A percentile compares a stretch with the other conserved stretches of the same genome.
Conservation (phyloP, 129 eudicot genomes). For the Lonicera japonica region DNA sequence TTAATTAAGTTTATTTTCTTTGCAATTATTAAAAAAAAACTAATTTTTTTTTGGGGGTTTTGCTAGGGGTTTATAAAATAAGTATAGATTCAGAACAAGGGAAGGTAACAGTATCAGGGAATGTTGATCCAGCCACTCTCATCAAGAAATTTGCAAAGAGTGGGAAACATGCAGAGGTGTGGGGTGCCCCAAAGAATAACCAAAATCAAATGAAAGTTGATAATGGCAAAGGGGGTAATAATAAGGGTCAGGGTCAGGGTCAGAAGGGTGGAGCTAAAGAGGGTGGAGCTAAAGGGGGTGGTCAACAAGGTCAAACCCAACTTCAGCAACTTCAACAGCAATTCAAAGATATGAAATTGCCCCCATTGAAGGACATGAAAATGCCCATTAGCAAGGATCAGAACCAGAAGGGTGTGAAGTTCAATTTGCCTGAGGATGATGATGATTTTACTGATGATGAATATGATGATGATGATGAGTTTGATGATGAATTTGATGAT, state of each 20-base stretch:
- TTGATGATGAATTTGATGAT: slow-evolving; percentile 19
- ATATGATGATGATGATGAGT: slow-evolving; percentile 29
- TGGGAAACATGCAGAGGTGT: slow-evolving; percentile 76
- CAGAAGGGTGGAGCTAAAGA: slow-evolving; percentile 6
- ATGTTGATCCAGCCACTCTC: slow-evolving; percentile 57
- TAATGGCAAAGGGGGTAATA: slow-evolving; percentile 27
- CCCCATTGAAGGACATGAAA: slow-evolving; percentile 29
- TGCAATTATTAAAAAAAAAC: too few relatives aligned
- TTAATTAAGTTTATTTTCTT: too few relatives aligned
- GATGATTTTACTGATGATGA: slow-evolving; percentile 27
- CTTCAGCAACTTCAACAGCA: slow-evolving; percentile 17
- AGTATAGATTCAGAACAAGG: slow-evolving; percentile 76
- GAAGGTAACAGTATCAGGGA: slow-evolving; percentile 73
- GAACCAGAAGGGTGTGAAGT: slow-evolving; percentile 24
- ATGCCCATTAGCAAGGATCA: slow-evolving; percentile 13
- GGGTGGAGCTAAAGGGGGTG: slow-evolving; percentile 3
- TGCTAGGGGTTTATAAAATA: slow-evolving; percentile 57
- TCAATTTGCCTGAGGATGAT: slow-evolving; percentile 28
- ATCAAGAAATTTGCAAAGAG: slow-evolving; percentile 67
- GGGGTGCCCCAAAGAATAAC: slow-evolving; percentile 51
- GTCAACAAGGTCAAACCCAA: slow-evolving; percentile 1
- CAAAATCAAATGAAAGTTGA: slow-evolving; percentile 49
- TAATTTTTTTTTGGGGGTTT: slow-evolving; percentile 6
- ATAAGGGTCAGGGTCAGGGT: slow-evolving; percentile 18
- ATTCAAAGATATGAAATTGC: slow-evolving; percentile 31